Evolutionary conservation across 2,329 filamentous ascomycete genomes (phyloP), one percentile per base, ranked within the genome.

Genomic region (Clonostachys byssicola): DNA sequence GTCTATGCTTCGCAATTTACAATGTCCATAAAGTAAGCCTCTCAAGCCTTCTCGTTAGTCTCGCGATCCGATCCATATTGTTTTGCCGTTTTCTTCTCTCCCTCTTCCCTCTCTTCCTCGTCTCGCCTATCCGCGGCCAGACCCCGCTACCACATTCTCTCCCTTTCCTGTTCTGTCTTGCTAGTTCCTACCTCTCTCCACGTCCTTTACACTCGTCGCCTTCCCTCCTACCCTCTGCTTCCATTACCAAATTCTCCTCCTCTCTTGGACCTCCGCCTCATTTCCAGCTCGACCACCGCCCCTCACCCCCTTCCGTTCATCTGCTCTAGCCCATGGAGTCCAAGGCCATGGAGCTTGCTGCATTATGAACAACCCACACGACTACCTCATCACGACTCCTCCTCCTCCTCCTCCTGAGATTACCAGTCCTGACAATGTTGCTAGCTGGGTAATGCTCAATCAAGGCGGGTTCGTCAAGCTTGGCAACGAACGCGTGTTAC

Each of bases 371-470:
- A 69, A 69, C 49, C 66, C 66, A 56, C 65, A 66, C 58, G 66
- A 68, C 55, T 69, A 68, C 54, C 60, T 69, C 49, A 66, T 69
- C 55, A 60, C 64, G 49, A 63, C 58, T 54, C 60, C 59, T 53
- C 54, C 62, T 54, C 60, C 59, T 53, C 54, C 62, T 52, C 56
- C 56, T 53, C 53, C 60, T 43, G 60, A 61, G 53, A 58, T 56
- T 47, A 61, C 65, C 49, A 67, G 78, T 62, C 71, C 77, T 81
- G 70, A 82, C 71, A 71, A 80, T 63, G 65, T 66, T 57, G 65
- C 70, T 61, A 83, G 79, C 59, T 96, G 92, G 92, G 92, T 96
- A 42, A 96, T 96, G 92, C 83, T 95, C 60, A 83, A 86, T 61
- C 80, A 86, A 61, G 75, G 77, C 56, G 83, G 86, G 49, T 94